phyloP scores from a whole-genome alignment of 2,329 filamentous ascomycete species.

The Fusarium caatingaense region DNA sequence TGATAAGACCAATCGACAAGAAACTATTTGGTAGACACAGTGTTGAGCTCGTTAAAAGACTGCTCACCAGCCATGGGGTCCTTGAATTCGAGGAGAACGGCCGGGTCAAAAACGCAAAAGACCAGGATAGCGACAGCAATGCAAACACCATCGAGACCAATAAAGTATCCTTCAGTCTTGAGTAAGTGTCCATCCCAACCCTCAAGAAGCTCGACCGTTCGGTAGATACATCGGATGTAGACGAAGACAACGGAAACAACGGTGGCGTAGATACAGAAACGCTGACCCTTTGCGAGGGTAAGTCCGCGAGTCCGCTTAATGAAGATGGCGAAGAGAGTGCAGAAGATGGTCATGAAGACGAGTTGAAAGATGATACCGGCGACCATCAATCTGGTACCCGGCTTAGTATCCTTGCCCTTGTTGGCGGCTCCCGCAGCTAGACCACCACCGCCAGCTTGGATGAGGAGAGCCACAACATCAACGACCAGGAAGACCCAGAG shows the following conservation, averaged over 20 bases:
- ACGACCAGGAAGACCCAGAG: constrained; percentile 61
- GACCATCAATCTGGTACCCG: constrained; percentile 62
- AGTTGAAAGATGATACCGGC: constrained; percentile 63
- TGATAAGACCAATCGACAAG: accelerated
- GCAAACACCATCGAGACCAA: constrained; percentile 60
- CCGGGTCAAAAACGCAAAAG: constrained; percentile 54
- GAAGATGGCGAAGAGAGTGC: constrained; percentile 53
- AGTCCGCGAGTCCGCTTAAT: constrained; percentile 51
- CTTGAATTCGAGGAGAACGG: constrained; percentile 9
- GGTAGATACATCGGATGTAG: constrained; percentile 61
- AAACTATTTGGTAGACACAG: background rate
- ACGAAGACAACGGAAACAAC: constrained; percentile 57
- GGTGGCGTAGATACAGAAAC: constrained; percentile 51
- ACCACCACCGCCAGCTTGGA: constrained; percentile 60
- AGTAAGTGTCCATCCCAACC: constrained; percentile 63
- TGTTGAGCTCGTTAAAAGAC: constrained; percentile 20
- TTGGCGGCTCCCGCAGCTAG: constrained; percentile 53
- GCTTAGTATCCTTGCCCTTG: constrained; percentile 52
- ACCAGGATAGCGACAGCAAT: constrained; percentile 58
- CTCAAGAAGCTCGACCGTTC: constrained; percentile 61
- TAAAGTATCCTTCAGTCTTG: constrained; percentile 61
- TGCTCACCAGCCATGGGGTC: background rate
- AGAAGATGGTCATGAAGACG: constrained; percentile 60
- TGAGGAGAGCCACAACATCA: constrained; percentile 30
- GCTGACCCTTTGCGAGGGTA: constrained; percentile 46